These are phyloP conservation scores for Symmetrospora coprosmae DNA, from an alignment of 768 basidiomycete genomes.

Conservation along the genomic window DNA sequence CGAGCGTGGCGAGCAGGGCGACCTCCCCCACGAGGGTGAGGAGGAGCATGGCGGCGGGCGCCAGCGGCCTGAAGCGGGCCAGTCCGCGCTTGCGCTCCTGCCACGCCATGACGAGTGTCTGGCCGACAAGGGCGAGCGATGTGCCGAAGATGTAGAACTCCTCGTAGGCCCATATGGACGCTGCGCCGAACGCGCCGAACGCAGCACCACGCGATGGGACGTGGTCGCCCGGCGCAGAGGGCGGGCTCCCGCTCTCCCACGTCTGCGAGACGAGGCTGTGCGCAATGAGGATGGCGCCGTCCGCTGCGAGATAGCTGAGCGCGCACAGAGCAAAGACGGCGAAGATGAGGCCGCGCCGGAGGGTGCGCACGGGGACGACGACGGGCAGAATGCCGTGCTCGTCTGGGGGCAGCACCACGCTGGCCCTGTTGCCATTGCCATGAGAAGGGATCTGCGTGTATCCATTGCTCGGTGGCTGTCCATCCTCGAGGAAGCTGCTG, in stretches of 20 bases:
- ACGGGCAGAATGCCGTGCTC: constrained; percentile 16
- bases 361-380: neutral
- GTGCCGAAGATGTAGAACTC: neutral
- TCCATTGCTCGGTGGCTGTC: neutral
- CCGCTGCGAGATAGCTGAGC: neutral
- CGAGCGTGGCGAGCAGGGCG: neutral
- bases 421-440: no score
- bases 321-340: neutral
- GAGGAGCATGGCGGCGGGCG: neutral
- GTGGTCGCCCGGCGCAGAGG: no score
- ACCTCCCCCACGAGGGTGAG: neutral
- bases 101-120: constrained; percentile 9
- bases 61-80: neutral
- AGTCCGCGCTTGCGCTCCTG: constrained; percentile 3
- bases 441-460: no score
- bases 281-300: constrained; percentile 9
- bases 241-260: neutral
- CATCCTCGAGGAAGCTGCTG: constrained; percentile 1
- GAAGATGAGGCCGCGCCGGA: constrained; percentile 5
- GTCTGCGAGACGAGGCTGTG: neutral
- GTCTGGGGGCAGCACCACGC: constrained; percentile 14
- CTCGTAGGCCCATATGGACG: neutral
- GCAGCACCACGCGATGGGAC: no score
- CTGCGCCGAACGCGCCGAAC: no score
- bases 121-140: neutral